Conservation (phyloP, 2,329 filamentous ascomycete species). For the Trichoderma semiorbis region DNA sequence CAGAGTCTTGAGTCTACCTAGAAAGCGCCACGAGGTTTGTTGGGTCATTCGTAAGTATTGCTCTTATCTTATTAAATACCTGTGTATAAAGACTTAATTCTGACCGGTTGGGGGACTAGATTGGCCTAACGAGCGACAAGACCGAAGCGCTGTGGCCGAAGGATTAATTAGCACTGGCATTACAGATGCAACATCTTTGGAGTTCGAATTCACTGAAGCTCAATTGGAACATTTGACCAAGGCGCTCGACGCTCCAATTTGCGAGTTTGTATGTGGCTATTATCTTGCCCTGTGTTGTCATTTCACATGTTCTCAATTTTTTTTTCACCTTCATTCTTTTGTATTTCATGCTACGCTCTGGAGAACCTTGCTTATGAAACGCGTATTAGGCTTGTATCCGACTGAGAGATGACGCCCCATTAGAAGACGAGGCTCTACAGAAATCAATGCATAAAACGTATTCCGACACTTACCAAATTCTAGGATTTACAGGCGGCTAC, state of each 20-base stretch:
- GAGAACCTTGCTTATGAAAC: neutral
- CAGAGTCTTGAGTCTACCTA: conserved; percentile 8
- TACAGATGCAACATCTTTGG: neutral
- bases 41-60: conserved; percentile 22
- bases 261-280: conserved; percentile 22
- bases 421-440: conserved; percentile 13
- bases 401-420: conserved; percentile 18
- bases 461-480: conserved; percentile 22
- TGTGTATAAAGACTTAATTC: neutral
- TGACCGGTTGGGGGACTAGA: neutral
- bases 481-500: conserved; percentile 22
- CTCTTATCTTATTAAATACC: neutral
- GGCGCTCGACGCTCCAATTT: conserved; percentile 21
- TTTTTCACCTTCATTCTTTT: neutral
- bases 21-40: conserved; percentile 21
- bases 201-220: neutral
- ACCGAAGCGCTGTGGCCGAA: neutral
- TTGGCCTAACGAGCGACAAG: conserved; percentile 8
- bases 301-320: too few species aligned
- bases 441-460: conserved; percentile 24
- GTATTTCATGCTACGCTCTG: neutral
- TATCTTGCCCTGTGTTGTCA: neutral
- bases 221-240: conserved; percentile 7
- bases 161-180: neutral
- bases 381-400: conserved; percentile 17